phyloP scores from a whole-genome alignment of 208 protist species.

The Leishmania amazonensis region DNA sequence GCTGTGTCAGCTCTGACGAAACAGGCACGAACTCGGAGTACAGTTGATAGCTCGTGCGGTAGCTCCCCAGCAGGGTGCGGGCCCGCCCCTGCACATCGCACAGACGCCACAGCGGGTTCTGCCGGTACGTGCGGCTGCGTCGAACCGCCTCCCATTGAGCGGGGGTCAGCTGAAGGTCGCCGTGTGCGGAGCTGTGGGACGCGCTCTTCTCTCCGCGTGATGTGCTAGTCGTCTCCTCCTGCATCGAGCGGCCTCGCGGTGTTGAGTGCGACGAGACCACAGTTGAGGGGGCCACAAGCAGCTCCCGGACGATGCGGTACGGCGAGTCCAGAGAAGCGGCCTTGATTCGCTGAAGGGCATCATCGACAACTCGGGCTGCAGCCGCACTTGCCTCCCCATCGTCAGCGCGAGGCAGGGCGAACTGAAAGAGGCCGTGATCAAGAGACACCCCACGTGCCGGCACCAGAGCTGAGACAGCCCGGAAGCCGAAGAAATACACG shows the following conservation, averaged over 20 bases:
- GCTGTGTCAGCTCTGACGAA: conserved; percentile 1
- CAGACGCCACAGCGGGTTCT: conserved; percentile 53
- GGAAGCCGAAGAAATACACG: conserved; percentile 71
- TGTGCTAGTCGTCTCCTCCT: neutral
- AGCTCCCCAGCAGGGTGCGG: conserved; percentile 69
- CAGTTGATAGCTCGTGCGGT: conserved; percentile 66
- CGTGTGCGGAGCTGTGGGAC: neutral
- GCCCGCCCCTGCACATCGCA: conserved; percentile 48
- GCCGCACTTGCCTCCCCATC: neutral
- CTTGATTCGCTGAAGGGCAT: conserved; percentile 14
- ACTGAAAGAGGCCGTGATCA: neutral
- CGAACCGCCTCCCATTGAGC: conserved; percentile 57
- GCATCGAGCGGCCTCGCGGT: neutral
- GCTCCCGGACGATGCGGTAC: conserved; percentile 18
- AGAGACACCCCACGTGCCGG: neutral
- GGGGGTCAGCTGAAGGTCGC: conserved; percentile 35
- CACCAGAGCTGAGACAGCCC: conserved; percentile 4
- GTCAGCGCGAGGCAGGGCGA: neutral
- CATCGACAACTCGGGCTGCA: conserved; percentile 11
- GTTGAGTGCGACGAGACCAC: neutral
- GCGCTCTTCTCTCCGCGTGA: neutral
- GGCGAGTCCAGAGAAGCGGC: neutral
- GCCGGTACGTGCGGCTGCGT: conserved; percentile 53
- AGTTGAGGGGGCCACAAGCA: conserved; percentile 17
- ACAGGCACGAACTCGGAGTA: conserved; percentile 80